phyloP scores from a whole-genome alignment of 768 basidiomycete genomes.

The Lactifluus volemus region DNA sequence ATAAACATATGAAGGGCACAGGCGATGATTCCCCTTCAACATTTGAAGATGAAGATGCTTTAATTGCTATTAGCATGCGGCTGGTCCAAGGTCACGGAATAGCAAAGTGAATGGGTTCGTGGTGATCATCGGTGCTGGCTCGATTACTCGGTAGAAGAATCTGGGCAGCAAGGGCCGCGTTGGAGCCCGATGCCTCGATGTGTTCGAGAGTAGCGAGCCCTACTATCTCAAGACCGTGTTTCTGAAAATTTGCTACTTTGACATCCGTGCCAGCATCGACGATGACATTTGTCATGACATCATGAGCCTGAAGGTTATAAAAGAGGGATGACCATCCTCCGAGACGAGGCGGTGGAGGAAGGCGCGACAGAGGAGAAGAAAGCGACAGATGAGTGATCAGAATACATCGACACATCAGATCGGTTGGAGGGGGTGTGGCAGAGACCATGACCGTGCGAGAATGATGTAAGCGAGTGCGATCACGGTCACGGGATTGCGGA shows the following conservation, averaged over 20 bases:
- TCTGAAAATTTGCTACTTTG: conserved; percentile 57
- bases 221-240: conserved; percentile 67
- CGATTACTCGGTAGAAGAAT: conserved; percentile 21
- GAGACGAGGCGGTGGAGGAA: conserved; percentile 35
- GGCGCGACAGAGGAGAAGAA: conserved; percentile 29
- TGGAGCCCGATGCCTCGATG: conserved; percentile 55
- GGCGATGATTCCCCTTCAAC: too few relatives aligned
- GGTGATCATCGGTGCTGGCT: conserved; percentile 25
- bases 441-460: conserved; percentile 26
- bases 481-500: conserved; percentile 35
- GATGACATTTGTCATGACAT: conserved; percentile 78
- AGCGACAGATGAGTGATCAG: conserved; percentile 43
- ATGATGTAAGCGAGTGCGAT: conserved; percentile 29
- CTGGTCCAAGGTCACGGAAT: neutral
- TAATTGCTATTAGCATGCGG: too few relatives aligned
- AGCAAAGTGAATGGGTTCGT: neutral
- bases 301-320: conserved; percentile 83
- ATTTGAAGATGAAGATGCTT: too few relatives aligned
- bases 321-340: conserved; percentile 78
- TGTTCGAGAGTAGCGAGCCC: conserved; percentile 75
- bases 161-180: conserved; percentile 13
- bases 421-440: conserved; percentile 39
- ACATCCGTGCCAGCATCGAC: conserved; percentile 66
- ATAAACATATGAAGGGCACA: too few relatives aligned
- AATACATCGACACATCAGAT: conserved; percentile 41